Conservation (phyloP, 208 protist genomes). For the Leishmania lainsoni region DNA sequence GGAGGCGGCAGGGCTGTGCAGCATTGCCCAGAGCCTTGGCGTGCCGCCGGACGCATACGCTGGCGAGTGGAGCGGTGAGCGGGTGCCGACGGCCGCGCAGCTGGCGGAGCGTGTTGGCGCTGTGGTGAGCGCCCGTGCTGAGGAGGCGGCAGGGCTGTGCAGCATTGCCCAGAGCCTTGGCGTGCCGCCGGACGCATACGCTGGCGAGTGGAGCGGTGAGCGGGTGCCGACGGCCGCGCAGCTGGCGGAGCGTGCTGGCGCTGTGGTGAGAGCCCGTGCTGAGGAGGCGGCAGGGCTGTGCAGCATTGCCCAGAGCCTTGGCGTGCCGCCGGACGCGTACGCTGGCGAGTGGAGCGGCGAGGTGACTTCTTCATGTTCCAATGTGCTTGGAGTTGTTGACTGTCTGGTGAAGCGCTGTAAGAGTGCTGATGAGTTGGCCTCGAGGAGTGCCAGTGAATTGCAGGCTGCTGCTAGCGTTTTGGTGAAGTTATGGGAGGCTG, state of each 20-base stretch:
- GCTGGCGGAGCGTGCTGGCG: not conserved
- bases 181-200: not conserved
- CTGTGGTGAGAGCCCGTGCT: not conserved
- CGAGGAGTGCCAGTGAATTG: not conserved
- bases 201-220: not conserved
- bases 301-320: no score
- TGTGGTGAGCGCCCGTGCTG: not conserved
- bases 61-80: not conserved
- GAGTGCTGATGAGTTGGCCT: not conserved
- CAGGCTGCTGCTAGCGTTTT: not conserved
- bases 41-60: not conserved
- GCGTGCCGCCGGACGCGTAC: not conserved
- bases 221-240: not conserved
- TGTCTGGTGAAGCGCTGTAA: not conserved
- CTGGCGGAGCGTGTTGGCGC: not conserved
- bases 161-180: not conserved
- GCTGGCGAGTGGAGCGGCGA: not conserved
- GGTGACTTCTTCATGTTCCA: no score
- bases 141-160: not conserved
- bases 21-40: no score
- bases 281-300: not conserved
- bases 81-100: not conserved
- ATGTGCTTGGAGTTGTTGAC: no score
- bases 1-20: no score
- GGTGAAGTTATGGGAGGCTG: not conserved